Evolutionary conservation across 2,329 filamentous ascomycete species (phyloP).

Genomic region (Pseudogymnoascus sp.): DNA sequence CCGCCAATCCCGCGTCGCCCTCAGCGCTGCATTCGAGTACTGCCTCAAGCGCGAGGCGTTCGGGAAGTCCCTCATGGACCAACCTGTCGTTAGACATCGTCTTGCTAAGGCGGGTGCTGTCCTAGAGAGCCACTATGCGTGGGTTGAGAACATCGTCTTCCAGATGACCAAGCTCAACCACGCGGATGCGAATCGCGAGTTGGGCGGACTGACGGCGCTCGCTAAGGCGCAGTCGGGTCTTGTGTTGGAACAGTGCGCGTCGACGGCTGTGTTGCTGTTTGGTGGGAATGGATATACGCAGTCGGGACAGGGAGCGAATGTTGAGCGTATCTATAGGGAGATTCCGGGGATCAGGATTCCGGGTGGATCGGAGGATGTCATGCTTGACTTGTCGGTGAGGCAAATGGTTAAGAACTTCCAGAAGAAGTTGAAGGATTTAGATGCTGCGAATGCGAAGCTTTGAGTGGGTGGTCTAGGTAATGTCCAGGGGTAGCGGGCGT

Average conservation of each 20-base stretch:
- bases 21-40: constrained; percentile 52
- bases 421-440: constrained; percentile 44
- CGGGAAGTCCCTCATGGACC: constrained; percentile 59
- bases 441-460: constrained; percentile 18
- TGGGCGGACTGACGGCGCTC: constrained; percentile 64
- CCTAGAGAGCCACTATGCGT: constrained; percentile 62
- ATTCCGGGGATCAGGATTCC: constrained; percentile 54
- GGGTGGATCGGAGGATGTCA: constrained; percentile 64
- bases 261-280: constrained; percentile 60
- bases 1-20: constrained; percentile 51
- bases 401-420: constrained; percentile 64
- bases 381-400: constrained; percentile 59
- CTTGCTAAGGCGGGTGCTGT: constrained; percentile 60
- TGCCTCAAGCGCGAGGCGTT: constrained; percentile 59
- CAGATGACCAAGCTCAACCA: constrained; percentile 54
- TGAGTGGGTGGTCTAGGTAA: not conserved
- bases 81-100: constrained; percentile 64
- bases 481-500: not conserved
- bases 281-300: constrained; percentile 66
- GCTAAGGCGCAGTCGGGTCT: constrained; percentile 65
- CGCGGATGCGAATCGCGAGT: constrained; percentile 48
- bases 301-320: constrained; percentile 60
- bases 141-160: constrained; percentile 63
- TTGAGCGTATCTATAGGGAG: constrained; percentile 60
- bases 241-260: constrained; percentile 62